Evolutionary conservation across 2,329 filamentous ascomycete species (phyloP), one percentile per base, ranked within the genome.

Genomic region (Microsporum canis): DNA sequence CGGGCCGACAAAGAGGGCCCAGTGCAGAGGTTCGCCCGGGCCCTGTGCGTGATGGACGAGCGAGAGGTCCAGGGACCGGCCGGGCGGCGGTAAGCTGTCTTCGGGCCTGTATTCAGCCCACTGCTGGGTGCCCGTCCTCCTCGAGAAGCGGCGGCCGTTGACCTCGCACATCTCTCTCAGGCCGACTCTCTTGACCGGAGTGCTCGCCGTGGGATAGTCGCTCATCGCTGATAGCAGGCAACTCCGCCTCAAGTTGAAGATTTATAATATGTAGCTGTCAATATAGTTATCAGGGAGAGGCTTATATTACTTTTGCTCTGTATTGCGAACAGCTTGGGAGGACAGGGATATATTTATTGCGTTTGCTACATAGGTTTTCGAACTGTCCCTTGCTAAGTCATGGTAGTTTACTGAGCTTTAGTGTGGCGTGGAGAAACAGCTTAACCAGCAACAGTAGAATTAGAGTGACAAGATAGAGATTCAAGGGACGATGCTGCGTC

Each of bases 1-100:
- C 4, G 61, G 62, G n/a, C 63, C 64, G 14, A 71, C 64, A 29
- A 65, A 66, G 0, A 69, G 63, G 3, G 64, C 66, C 66, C 66
- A 71, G 27, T 70, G 67, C 0, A 57, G 34, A 3, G 64, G 68
- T 56, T 69, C 67, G 5, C 63, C 64, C 27, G 58, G 58, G 2
- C 56, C 62, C 60, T 69, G 67, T 7, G 41, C 41, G n/a, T 68
- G 31, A 4, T 62, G 64, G 10, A 69, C 49, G n/a, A 70, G 66
- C 8, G 63, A 68, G 41, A 70, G 62, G 45, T 64, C 63, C 34
- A 33, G 23, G 12, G 29, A 56, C 43, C 27, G 38, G 6, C 39
- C 17, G 41, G 39, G 1, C 2, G 39, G 39, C 2, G 34, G 33
- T 57, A 39, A 33, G 17, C 7, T 58, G 27, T 14, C 14, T 17